Evolutionary conservation across 1,284 basidiomycete species (phyloP).

Genomic region (Hypsizygus ulmarius): DNA sequence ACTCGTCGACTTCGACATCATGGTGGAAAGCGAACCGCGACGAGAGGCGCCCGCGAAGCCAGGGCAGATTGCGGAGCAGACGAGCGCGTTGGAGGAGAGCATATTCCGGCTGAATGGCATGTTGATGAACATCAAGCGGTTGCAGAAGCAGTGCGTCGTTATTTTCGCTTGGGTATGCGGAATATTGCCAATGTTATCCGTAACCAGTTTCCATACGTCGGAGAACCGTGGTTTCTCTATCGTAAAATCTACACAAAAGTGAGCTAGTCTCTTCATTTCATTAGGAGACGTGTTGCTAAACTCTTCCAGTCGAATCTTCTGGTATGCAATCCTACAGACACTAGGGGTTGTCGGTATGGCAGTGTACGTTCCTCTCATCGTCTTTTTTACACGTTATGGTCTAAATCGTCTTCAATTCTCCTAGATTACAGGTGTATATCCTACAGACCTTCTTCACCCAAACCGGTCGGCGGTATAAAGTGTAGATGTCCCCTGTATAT

Average conservation of each 20-base stretch:
- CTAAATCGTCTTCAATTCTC: constrained; percentile 1
- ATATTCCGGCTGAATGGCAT: constrained; percentile 86
- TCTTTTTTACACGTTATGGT: constrained; percentile 3
- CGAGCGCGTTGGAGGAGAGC: constrained; percentile 88
- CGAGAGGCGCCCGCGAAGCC: constrained; percentile 79
- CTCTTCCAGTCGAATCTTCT: constrained; percentile 73
- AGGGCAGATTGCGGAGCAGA: constrained; percentile 86
- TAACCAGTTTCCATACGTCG: constrained; percentile 71
- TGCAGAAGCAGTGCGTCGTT: constrained; percentile 82
- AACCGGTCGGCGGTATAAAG: constrained; percentile 82
- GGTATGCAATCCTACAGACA: constrained; percentile 84
- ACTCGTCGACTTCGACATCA: constrained; percentile 94
- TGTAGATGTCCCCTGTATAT: constrained; percentile 40
- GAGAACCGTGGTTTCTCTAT: constrained; percentile 81
- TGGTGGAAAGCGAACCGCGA: constrained; percentile 94
- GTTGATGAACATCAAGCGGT: constrained; percentile 83
- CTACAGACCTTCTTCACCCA: constrained; percentile 93
- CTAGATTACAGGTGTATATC: constrained; percentile 83
- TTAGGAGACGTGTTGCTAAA: constrained; percentile 17
- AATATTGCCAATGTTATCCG: constrained; percentile 6
- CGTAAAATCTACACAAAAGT: constrained; percentile 80
- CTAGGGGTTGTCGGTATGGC: constrained; percentile 81
- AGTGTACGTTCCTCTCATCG: constrained; percentile 46
- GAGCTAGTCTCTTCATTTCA: constrained; percentile 18
- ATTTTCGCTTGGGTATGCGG: neutral